These are phyloP conservation scores for Fusarium humuli DNA, from an alignment of 2,329 filamentous ascomycete genomes.

Conservation along the genomic window DNA sequence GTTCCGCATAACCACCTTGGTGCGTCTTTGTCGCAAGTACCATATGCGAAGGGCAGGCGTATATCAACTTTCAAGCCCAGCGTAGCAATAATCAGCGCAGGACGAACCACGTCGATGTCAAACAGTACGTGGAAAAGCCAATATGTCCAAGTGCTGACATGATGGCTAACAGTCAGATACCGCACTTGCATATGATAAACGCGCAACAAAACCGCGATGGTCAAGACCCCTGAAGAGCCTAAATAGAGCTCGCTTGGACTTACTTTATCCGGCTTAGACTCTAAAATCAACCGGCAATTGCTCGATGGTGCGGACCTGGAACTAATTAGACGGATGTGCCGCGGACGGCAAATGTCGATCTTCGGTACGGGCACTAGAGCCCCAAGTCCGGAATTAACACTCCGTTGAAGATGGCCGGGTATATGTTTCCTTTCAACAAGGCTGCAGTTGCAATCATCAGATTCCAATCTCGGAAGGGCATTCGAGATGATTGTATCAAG, in stretches of 20 bases:
- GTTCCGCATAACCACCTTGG: slow-evolving; percentile 37
- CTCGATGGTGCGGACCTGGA: slow-evolving; percentile 34
- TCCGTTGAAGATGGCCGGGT: slow-evolving; percentile 21
- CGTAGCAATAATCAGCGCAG: slow-evolving; percentile 1
- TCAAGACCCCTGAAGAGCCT: slow-evolving; percentile 24
- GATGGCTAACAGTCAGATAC: slow-evolving; percentile 29
- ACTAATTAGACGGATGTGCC: slow-evolving; percentile 42
- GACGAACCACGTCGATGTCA: slow-evolving; percentile 4
- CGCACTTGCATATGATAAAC: slow-evolving; percentile 4
- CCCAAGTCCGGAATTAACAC: slow-evolving; percentile 37
- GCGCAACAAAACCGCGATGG: slow-evolving; percentile 25
- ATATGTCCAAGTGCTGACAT: slow-evolving; percentile 41
- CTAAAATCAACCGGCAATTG: slow-evolving; percentile 40
- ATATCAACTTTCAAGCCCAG: slow-evolving; percentile 24
- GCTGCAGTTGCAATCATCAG: slow-evolving; percentile 9
- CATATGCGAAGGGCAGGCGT: neutral
- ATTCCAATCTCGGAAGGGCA: slow-evolving; percentile 21
- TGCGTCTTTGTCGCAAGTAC: slow-evolving; percentile 3
- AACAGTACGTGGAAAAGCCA: slow-evolving; percentile 16
- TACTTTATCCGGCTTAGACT: slow-evolving; percentile 28
- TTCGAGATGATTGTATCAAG: slow-evolving; percentile 22
- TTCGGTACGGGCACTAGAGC: slow-evolving; percentile 40
- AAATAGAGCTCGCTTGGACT: slow-evolving; percentile 25
- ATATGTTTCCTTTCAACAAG: neutral
- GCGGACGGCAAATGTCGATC: slow-evolving; percentile 48